phyloP scores from a whole-genome alignment of 306 rosid genomes.

The Gleditsia sinensis region DNA sequence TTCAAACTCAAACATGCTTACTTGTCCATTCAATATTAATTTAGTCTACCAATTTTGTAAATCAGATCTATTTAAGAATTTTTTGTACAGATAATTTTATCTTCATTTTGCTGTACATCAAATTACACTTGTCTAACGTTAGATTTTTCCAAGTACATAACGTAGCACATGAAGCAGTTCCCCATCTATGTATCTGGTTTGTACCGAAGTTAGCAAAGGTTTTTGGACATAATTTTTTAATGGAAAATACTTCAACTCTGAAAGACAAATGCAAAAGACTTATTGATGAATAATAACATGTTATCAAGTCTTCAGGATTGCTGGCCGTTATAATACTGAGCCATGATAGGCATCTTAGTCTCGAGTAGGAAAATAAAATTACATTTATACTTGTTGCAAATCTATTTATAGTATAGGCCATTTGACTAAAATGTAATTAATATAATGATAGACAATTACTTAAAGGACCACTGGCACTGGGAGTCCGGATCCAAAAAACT shows the following conservation, averaged over 20 bases:
- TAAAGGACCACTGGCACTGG: not conserved
- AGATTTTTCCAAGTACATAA: not conserved
- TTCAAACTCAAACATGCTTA: too few relatives aligned
- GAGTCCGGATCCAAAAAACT: not conserved
- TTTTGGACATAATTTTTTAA: not conserved
- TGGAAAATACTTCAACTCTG: not conserved
- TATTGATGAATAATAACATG: not conserved
- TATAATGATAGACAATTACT: not conserved
- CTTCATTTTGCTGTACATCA: not conserved
- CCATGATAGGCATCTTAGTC: not conserved
- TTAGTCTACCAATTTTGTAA: too few relatives aligned
- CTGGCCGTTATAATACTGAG: not conserved
- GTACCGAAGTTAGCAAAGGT: not conserved
- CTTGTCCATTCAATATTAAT: too few relatives aligned
- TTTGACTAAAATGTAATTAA: not conserved
- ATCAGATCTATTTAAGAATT: too few relatives aligned
- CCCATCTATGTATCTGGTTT: not conserved
- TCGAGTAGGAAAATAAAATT: not conserved
- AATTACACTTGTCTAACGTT: not conserved
- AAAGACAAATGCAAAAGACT: not conserved
- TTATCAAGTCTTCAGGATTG: not conserved
- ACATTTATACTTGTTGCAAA: not conserved
- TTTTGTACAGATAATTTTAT: not conserved
- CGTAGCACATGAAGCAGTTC: not conserved
- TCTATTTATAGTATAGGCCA: not conserved